Base-by-base conservation (phyloP, 2,329 filamentous ascomycete species). In the Botryotinia calthae region DNA sequence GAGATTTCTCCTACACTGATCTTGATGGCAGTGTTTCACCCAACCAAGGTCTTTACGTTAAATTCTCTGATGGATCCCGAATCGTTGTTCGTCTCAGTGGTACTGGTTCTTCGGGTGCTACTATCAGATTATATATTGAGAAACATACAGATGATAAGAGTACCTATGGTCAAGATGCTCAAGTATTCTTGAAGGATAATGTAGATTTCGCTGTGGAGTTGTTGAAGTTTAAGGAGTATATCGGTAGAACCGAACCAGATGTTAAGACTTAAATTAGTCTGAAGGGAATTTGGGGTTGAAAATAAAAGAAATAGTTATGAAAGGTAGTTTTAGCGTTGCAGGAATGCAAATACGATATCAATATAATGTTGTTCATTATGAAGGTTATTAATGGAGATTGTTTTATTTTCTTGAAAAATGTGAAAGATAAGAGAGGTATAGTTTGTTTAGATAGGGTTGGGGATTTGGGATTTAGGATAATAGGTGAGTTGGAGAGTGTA, bases 1-100 rank as follows among this genome's bases (percentile, higher is more conserved):
- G 95, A 77, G 95, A 99, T 87, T 99, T 99, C 84, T 94, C 93
- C 46, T 99, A 99, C 88, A 98, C 94, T 14, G 96, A 99, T 81
- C 90, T 99, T n/a, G 96, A 99, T 80, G 96, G 95, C 75, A 97
- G 94, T 77, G 93, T 98, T 71, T 92, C 94, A 80, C 93, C 94
- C 82, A 97, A 98, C 86, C 96, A 99, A 86, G 96, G 96, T 77
- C 90, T 99, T 78, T 99, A 93, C 81, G 93, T 95, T 82, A 93
- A 93, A 83, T 98, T 98, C 84, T 94, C 94, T 72, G 95, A 97
- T 73, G 95, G 95, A 75, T 97, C 93, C 85, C 92, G 96, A 78
- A 95, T 98, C 74, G 94, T 99, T 70, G 94, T 98, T 73, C 93
- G 96, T 79, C 87, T 99, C 74, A 98, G 95, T 1, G 96, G 96